A percentile compares a stretch with the other conserved stretches of the same genome.
Conservation (phyloP, 139 green algal species). For the Closterium sp. region DNA sequence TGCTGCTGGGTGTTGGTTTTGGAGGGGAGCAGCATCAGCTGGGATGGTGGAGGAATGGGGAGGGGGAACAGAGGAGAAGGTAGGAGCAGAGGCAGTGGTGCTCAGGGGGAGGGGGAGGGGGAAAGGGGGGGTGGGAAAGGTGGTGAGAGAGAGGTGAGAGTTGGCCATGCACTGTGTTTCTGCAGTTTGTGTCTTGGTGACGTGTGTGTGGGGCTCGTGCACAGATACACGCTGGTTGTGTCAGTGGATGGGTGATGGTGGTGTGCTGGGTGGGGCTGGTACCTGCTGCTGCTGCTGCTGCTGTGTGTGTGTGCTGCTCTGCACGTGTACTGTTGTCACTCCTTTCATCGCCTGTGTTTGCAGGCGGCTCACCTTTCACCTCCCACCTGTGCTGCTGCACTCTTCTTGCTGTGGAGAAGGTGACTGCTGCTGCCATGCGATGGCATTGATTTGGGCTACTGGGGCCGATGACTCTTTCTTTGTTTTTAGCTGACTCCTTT, state of each 20-base stretch:
- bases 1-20: no score
- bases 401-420: no score
- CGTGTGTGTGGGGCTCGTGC: no score
- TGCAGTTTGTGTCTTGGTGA: not conserved
- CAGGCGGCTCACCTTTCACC: no score
- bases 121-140: not conserved
- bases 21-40: not conserved
- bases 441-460: no score
- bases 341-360: no score
- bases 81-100: slow-evolving; percentile 58
- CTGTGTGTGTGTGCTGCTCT: not conserved
- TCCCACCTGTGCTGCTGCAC: not conserved
- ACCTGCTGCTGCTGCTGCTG: not conserved
- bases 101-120: not conserved
- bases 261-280: not conserved
- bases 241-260: not conserved
- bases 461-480: no score
- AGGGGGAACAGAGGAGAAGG: not conserved
- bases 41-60: not conserved
- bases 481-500: no score
- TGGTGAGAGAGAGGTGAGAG: no score
- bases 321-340: not conserved
- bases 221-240: not conserved
- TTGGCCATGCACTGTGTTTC: not conserved
- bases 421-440: no score